These are phyloP conservation scores for Pseudevernia furfuracea DNA, from an alignment of 495 filamentous ascomycete genomes.

Conservation along the genomic window DNA sequence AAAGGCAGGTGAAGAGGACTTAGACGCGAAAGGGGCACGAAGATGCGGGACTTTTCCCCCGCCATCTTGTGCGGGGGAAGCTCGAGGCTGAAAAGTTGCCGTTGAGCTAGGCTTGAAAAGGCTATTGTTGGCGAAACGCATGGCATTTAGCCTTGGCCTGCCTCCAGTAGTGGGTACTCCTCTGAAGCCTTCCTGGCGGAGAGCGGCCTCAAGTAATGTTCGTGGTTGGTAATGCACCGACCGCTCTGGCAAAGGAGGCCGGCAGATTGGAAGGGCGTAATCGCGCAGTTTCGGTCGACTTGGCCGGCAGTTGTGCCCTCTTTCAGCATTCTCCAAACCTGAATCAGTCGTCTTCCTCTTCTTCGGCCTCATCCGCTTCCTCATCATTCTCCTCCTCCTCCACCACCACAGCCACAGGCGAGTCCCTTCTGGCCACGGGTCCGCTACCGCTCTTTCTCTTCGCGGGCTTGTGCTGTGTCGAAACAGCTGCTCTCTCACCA, in stretches of 20 bases:
- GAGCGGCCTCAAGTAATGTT: neutral
- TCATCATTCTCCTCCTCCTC: slow-evolving; percentile 29
- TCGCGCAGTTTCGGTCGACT: neutral
- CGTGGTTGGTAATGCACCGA: too few relatives aligned
- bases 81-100: slow-evolving; percentile 12
- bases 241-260: neutral
- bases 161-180: neutral
- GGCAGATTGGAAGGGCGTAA: neutral
- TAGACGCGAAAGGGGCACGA: neutral
- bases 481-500: slow-evolving; percentile 63
- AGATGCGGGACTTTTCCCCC: slow-evolving; percentile 4
- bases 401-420: slow-evolving; percentile 23
- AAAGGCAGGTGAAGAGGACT: slow-evolving; percentile 9
- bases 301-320: neutral
- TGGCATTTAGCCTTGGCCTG: neutral
- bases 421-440: slow-evolving; percentile 19
- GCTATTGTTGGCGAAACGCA: slow-evolving; percentile 3
- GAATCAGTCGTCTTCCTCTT: slow-evolving; percentile 16
- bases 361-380: slow-evolving; percentile 14
- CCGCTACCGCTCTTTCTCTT: slow-evolving; percentile 33
- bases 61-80: slow-evolving; percentile 7
- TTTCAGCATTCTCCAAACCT: neutral
- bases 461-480: slow-evolving; percentile 26
- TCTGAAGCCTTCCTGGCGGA: neutral
- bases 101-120: neutral